phyloP scores from a whole-genome alignment of 768 basidiomycete genomes.

The Polyporus arcularius region DNA sequence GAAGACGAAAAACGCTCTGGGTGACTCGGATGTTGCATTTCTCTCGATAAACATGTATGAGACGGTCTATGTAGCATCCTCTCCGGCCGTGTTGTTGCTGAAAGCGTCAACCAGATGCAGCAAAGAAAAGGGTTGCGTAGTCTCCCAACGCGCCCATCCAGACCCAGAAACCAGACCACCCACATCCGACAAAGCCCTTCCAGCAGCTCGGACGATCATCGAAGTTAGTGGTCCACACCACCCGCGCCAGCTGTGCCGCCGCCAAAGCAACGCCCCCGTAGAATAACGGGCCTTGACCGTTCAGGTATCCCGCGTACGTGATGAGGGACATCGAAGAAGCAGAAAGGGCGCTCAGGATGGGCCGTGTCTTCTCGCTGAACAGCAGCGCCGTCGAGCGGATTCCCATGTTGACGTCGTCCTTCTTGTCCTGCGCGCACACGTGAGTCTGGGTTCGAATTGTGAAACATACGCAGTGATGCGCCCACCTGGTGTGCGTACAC shows the following conservation, averaged over 20 bases:
- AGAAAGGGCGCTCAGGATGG: conserved; percentile 76
- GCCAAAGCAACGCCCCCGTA: conserved; percentile 78
- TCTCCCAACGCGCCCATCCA: conserved; percentile 82
- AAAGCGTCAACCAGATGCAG: neutral
- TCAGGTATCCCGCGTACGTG: conserved; percentile 77
- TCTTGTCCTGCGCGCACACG: conserved; percentile 69
- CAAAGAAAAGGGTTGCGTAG: conserved; percentile 42
- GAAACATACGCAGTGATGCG: neutral
- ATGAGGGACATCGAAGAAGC: conserved; percentile 72
- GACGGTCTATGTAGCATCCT: neutral
- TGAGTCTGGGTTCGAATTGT: neutral
- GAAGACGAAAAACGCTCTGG: no score
- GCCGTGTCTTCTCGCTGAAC: conserved; percentile 76
- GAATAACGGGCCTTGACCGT: conserved; percentile 75
- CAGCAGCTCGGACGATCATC: conserved; percentile 80
- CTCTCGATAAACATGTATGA: no score
- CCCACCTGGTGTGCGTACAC: conserved; percentile 95
- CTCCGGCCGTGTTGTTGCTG: neutral
- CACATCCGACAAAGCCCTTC: conserved; percentile 86
- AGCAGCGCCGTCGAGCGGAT: conserved; percentile 95
- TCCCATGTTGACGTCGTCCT: conserved; percentile 82
- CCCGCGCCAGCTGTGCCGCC: conserved; percentile 72
- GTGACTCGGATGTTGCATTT: no score
- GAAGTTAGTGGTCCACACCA: conserved; percentile 76
- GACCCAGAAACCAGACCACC: conserved; percentile 85